Base-by-base conservation (phyloP, 2,329 filamentous ascomycete species). In the Teratosphaeria zuluensis region DNA sequence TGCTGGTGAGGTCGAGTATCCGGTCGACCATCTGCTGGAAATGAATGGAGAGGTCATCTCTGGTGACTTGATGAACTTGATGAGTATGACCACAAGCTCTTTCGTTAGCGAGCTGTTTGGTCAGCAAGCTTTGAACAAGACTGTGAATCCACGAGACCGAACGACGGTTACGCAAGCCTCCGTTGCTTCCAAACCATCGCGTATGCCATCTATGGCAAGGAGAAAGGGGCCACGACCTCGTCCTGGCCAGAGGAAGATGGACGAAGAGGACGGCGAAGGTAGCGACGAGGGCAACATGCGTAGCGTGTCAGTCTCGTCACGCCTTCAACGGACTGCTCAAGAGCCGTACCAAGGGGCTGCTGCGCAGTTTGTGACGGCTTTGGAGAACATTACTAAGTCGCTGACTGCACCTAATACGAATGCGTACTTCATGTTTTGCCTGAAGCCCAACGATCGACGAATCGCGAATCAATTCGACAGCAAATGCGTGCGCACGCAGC, bases 401-500 rank as follows among this genome's bases (percentile, higher is more conserved):
- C 79, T 99, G 52, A 88, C 85, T 2, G 85, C 89, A 2, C 83
- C 87, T 3, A 89, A 91, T 69, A 89, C 91, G 11, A 99, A 99
- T 69, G 84, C 88, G 0, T 99, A 99, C 75, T 97, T 96, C 67
- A 84, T 99, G 52, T 96, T 99, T 75, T 99, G 94, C 69, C 76
- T 99, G 63, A 99, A 99, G 75, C 92, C 94, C 24, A 99, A 99
- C 66, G 94, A 99, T 72, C 84, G 94, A 56, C 86, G 94, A 55
- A 99, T 99, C 65, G 92, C 94, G 62, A 99, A 99, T 66, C 94
- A 99, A 70, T 99, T 97, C 67, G 94, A 99, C 74, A 96, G 91
- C 81, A 97, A 97, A 74, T 99, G 94, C 71, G 94, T 99, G 24
- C 86, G 94, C 3, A 89, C 89, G 11, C 94, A 99, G 71, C 83